These are phyloP conservation scores for Plasmopara muralis DNA, from an alignment of 352 stramenopile genomes.

Conservation along the genomic window DNA sequence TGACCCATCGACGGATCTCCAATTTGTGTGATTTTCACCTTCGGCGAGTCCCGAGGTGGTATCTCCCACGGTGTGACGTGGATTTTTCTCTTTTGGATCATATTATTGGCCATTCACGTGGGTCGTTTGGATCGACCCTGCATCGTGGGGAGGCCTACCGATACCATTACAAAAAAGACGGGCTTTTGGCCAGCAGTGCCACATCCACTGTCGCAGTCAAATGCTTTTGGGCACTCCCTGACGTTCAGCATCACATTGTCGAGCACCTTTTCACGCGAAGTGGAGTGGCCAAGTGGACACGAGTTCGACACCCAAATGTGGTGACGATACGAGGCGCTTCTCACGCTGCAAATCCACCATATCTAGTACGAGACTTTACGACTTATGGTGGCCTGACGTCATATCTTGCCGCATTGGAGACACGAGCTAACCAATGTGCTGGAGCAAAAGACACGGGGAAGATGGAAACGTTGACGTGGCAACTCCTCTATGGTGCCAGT, in stretches of 20 bases:
- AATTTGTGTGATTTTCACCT: conserved; percentile 41
- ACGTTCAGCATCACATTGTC: conserved; percentile 41
- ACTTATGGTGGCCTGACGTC: conserved; percentile 42
- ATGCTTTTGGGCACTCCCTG: conserved; percentile 38
- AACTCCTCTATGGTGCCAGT: conserved; percentile 50
- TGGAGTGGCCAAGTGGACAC: conserved; percentile 35
- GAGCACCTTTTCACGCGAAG: conserved; percentile 49
- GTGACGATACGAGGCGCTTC: conserved; percentile 52
- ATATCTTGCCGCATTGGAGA: conserved; percentile 42
- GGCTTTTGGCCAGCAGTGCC: conserved; percentile 18
- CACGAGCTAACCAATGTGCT: conserved; percentile 28
- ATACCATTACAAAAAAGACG: conserved; percentile 31
- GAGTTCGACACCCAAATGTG: conserved; percentile 53
- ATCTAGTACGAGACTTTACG: conserved; percentile 57
- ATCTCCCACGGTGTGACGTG: conserved; percentile 39
- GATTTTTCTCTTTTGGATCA: conserved; percentile 37
- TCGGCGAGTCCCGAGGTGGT: conserved; percentile 55
- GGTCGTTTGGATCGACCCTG: conserved; percentile 42
- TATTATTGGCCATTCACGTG: conserved; percentile 26
- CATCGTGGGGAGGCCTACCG: conserved; percentile 50
- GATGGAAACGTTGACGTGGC: conserved; percentile 42
- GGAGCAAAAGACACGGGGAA: conserved; percentile 22
- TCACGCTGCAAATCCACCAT: conserved; percentile 39
- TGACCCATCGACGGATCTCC: conserved; percentile 50
- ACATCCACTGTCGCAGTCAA: conserved; percentile 48